These are phyloP conservation scores for Avena eriantha DNA, from an alignment of 176 grass and related monocot genomes.

Conservation along the genomic window DNA sequence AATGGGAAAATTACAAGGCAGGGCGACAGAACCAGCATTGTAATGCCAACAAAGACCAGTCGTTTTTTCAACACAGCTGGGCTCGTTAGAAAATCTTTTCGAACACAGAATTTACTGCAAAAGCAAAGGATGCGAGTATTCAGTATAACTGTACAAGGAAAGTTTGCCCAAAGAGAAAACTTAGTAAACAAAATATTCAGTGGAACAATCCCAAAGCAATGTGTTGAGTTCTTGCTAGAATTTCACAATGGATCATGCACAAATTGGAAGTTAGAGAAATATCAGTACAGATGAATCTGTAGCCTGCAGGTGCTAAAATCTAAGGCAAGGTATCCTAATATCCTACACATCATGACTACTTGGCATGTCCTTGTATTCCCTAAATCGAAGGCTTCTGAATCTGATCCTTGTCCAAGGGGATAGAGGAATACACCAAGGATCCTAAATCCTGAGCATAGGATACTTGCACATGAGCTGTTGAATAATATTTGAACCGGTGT, in stretches of 20 bases:
- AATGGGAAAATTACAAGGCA: conserved; percentile 92
- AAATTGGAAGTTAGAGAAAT: conserved; percentile 13
- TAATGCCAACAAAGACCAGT: conserved; percentile 78
- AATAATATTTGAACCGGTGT: background rate
- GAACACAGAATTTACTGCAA: conserved; percentile 93
- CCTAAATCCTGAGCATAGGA: conserved; percentile 3
- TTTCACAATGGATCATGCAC: background rate
- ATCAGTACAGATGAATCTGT: background rate
- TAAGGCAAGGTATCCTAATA: background rate
- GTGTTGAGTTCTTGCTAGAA: conserved; percentile 27
- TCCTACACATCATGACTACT: background rate
- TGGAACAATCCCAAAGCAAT: conserved; percentile 13
- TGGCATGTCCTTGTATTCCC: background rate
- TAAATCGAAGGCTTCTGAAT: conserved; percentile 10
- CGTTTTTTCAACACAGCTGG: conserved; percentile 75
- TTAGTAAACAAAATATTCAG: background rate
- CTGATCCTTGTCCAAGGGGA: background rate
- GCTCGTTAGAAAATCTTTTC: conserved; percentile 83
- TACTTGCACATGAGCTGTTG: background rate
- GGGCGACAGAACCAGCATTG: conserved; percentile 89
- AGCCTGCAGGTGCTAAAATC: background rate
- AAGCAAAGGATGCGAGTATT: conserved; percentile 27
- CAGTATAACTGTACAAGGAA: conserved; percentile 15
- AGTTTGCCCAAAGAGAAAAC: conserved; percentile 16
- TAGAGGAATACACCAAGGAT: background rate